A percentile compares a stretch with the other conserved stretches of the same genome.
These are phyloP conservation scores for Kalaharituber pfeilii DNA, from an alignment of 2,329 filamentous ascomycete genomes.

Conservation along the genomic window DNA sequence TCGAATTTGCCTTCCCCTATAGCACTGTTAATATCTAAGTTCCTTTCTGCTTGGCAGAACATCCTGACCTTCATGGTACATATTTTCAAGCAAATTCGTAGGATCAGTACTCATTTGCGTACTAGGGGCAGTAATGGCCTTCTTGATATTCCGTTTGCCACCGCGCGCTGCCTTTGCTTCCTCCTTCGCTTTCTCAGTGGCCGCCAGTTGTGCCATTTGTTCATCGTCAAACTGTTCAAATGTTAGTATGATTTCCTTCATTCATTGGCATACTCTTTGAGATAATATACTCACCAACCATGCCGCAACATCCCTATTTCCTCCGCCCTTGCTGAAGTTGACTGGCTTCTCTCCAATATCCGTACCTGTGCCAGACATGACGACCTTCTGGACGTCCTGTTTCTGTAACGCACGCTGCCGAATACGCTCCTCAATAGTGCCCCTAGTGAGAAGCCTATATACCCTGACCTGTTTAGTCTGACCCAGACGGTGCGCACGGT, in stretches of 20 bases:
- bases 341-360: constrained; percentile 48
- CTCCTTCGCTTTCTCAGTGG: constrained; percentile 24
- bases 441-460: constrained; percentile 89
- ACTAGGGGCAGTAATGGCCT: constrained; percentile 24
- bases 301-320: constrained; percentile 50
- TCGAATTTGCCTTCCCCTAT: constrained; percentile 73
- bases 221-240: constrained; percentile 34
- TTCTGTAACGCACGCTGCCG: constrained; percentile 93
- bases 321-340: constrained; percentile 81
- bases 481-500: constrained; percentile 90
- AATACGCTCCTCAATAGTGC: constrained; percentile 95
- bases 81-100: constrained; percentile 51
- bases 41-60: constrained; percentile 23
- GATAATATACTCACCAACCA: constrained; percentile 39
- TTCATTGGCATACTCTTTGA: constrained; percentile 58
- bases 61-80: constrained; percentile 93
- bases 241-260: constrained; percentile 31
- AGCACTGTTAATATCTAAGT: constrained; percentile 36
- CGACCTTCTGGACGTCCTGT: constrained; percentile 94
- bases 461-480: constrained; percentile 93
- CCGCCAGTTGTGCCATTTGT: constrained; percentile 33
- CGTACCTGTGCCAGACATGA: constrained; percentile 65
- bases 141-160: constrained; percentile 38
- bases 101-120: background rate
- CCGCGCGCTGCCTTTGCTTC: constrained; percentile 40